Base-by-base conservation (phyloP, 108 stramenopile genomes). In the Skeletonema potamos region DNA sequence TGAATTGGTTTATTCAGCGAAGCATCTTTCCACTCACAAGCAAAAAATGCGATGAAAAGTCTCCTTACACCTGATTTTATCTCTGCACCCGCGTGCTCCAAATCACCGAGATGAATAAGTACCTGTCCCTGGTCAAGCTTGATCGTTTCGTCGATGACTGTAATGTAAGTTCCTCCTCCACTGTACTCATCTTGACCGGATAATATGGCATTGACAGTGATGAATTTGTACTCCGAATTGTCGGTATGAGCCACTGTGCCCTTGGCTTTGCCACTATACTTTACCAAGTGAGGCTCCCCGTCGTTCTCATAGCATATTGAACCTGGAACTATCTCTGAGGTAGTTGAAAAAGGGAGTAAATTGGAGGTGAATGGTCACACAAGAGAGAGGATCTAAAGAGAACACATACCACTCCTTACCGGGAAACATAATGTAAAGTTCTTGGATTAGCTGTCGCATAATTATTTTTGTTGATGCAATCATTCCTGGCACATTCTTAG, bases 131-230 rank as follows among this genome's bases (percentile, higher is more conserved):
- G 83, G 2, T 29, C 34, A 4, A 84, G 62, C 60, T 57, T 46
- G 54, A 84, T 46, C 8, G 83, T 84, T 59, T 84, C 81, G 56
- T 66, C 32, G 18, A 84, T 36, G 24, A 68, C 62, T 12, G 79
- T 58, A 41, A 85, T 70, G 72, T 85, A 81, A 7, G 84, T 85
- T n/a, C 84, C 84, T 39, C 84, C 84, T 1, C 81, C 84, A 62
- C 69, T 77, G 54, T 85, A 85, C 26, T 82, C 81, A 39, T 62
- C 70, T 18, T 64, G 41, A 12, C 56, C 39, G 27, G 75, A 64
- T 11, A 85, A 56, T 68, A 85, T 79, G 13, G 81, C 67, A 37
- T 72, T 61, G 68, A 66, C 63, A 26, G 73, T 68, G 66, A 74
- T 26, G 58, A 39, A 39, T 39, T 39, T 39, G 37, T 39, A 39